phyloP scores from a whole-genome alignment of 257 asterid genomes.

The Ehretia macrophylla region DNA sequence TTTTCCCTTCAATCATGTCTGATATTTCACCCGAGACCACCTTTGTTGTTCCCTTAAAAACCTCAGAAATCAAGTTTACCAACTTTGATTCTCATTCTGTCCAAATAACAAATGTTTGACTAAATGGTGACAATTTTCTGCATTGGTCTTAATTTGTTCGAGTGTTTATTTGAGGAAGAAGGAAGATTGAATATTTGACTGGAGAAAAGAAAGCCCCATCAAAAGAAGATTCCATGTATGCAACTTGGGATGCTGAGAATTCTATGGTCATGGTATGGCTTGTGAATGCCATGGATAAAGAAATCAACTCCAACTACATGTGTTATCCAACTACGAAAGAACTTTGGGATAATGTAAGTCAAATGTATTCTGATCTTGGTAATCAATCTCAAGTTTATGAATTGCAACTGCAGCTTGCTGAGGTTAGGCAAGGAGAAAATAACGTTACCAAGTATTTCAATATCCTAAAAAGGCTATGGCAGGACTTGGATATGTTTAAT shows the following conservation, averaged over 20 bases:
- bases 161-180: no score
- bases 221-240: neutral
- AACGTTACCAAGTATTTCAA: neutral
- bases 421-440: neutral
- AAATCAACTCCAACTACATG: neutral
- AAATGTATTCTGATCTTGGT: neutral
- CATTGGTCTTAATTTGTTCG: neutral
- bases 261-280: neutral
- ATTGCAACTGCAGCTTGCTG: neutral
- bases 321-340: neutral
- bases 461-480: neutral
- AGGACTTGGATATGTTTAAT: neutral
- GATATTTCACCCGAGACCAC: no score
- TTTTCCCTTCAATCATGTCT: no score
- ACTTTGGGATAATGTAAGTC: neutral
- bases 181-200: no score
- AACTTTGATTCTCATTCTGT: neutral
- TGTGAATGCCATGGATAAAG: no score
- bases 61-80: no score
- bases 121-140: neutral
- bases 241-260: neutral
- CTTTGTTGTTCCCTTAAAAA: no score
- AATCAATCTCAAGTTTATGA: neutral
- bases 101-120: neutral
- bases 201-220: neutral